Evolutionary conservation across 1,139 yeast genomes (phyloP), one percentile per base, ranked within the genome.

Genomic region (Scheffersomyces titani): DNA sequence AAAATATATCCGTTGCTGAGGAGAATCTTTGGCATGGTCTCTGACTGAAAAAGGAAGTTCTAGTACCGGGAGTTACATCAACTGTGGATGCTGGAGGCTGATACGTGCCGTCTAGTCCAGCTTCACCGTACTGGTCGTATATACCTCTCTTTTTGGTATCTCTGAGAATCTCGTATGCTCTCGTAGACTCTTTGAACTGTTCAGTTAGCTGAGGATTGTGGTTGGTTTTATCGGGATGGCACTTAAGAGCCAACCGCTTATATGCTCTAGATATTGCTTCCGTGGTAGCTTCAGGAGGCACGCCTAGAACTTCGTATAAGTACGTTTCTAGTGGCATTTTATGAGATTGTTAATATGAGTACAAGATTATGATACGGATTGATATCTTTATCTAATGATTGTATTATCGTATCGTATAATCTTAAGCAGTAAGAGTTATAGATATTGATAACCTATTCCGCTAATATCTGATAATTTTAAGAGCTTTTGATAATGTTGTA

Each of bases 191-290:
- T 63, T 80, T 80, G 64, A 80, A 80, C 61, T 69, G 71, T 61
- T 80, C 83, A 1, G 83, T 79, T 47, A 77, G 64, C 53, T 69
- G 73, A 1, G 81, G 80, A 59, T 80, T 73, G 59, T 76, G 82
- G 61, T 78, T 79, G 18, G 82, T 80, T 61, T 80, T 80, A 62
- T 80, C 84, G 0, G 84, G 84, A 59, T 80, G 84, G 58, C 77
- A 80, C 57, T 67, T 76, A 40, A 80, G 66, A 3, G 83, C 83
- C 56, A 72, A 70, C 59, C 70, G 72, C 59, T 76, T 75, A 60
- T 78, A 80, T 4, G 82, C 70, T 50, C 69, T 70, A 19, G 81
- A 69, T 19, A 80, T 78, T 55, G 78, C 82, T 51, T 78, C 84
- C 6, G 64, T 53, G 3, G 80, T 64, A 5, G 83, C 81, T 6